Evolutionary conservation across 345 rosid genomes (phyloP), one percentile per base, ranked within the genome.

Genomic region (Linum lewisii): DNA sequence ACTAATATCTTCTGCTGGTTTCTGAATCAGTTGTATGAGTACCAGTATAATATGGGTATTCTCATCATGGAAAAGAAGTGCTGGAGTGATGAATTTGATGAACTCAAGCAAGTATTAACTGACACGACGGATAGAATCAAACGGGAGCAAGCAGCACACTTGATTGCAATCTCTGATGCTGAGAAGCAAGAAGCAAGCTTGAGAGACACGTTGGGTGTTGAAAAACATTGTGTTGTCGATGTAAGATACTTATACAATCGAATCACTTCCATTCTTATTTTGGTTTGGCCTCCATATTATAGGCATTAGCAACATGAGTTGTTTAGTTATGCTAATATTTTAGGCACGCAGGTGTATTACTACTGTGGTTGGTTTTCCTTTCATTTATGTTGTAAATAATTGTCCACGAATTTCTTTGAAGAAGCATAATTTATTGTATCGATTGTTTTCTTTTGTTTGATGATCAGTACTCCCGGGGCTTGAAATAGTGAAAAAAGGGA

Each of bases 41-140:
- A 42, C 47, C 47, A 42, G 47, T 88, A 88, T 72, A 89, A 81
- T 62, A 80, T 93, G 95, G 99, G 99, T 24, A 84, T 93, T 68
- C 89, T 93, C 57, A 76, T 93, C 73, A 79, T 93, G 24, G 99
- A 93, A 83, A 80, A 93, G 71, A 89, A 81, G 74, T 91, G 87
- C 23, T 93, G 99, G 95, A 68, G 63, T 69, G 73, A 81, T 24
- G 78, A 79, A 75, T 75, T 62, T 64, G 97, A 87, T 59, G 89
- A 85, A 51, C 85, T 93, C 60, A 80, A 61, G 57, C 77, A 71
- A 24, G 82, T 73, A 37, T 34, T 84, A 63, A 65, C 69, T 26
- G 97, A 89, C 62, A 79, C 76, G 0, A 80, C 78, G 63, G 92
- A 86, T 57, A 70, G 76, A 23, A 79, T 83, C 15, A 82, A 77